Evolutionary conservation across 495 filamentous ascomycete genomes (phyloP).

Genomic region (Xylaria sp.): DNA sequence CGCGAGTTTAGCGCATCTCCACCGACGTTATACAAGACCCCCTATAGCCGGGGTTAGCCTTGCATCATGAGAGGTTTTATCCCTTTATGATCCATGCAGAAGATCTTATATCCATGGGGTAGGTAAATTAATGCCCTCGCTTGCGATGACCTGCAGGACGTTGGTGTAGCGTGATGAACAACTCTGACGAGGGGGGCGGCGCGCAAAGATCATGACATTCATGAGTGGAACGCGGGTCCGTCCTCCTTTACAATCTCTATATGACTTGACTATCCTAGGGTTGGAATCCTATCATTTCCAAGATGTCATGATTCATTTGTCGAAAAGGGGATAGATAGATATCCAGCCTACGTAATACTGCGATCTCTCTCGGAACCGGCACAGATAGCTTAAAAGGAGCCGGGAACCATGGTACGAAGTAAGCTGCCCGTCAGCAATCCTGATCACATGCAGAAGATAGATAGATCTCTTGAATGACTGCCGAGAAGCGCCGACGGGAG

Average conservation of each 20-base stretch:
- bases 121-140: constrained; percentile 22
- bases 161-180: constrained; percentile 13
- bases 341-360: not conserved
- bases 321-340: not conserved
- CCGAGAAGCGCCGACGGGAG: constrained; percentile 15
- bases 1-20: constrained; percentile 10
- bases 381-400: not conserved
- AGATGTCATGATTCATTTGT: not conserved
- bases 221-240: not conserved
- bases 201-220: constrained; percentile 1
- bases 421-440: not conserved
- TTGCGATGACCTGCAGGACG: constrained; percentile 24
- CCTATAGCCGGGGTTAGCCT: constrained; percentile 5
- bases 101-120: constrained; percentile 24
- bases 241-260: not conserved
- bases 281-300: not conserved
- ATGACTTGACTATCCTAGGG: not conserved
- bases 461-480: not conserved
- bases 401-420: too few species aligned
- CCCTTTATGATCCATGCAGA: constrained; percentile 12
- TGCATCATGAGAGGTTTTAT: constrained; percentile 11
- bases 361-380: not conserved
- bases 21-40: constrained; percentile 1
- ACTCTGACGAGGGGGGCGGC: constrained; percentile 5
- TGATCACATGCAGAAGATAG: constrained; percentile 7